Percentiles rank a stretch among this genome's conserved stretches.
These are phyloP conservation scores for Yueomyces sinensis DNA, from an alignment of 805 yeast species.

Conservation along the genomic window DNA sequence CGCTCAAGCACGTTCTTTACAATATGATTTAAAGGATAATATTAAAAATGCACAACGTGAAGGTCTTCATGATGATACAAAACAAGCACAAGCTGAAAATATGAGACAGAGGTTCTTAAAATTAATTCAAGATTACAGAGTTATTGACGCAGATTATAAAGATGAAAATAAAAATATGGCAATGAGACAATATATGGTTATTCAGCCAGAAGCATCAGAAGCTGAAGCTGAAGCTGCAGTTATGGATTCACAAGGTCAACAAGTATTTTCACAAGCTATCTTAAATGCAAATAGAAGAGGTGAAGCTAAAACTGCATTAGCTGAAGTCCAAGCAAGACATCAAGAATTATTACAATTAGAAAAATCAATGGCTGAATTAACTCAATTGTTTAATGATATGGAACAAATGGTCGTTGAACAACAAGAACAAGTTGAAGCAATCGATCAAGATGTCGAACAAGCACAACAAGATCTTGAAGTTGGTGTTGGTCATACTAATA, in stretches of 20 bases:
- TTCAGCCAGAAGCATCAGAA: slow-evolving; percentile 73
- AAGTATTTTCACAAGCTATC: slow-evolving; percentile 88
- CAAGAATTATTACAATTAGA: slow-evolving; percentile 90
- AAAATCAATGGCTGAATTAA: slow-evolving; percentile 88
- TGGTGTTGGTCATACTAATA: slow-evolving; percentile 87
- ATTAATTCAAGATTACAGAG: slow-evolving; percentile 75
- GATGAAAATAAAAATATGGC: slow-evolving; percentile 79
- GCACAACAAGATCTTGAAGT: slow-evolving; percentile 88
- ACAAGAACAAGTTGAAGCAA: slow-evolving; percentile 72
- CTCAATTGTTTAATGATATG: slow-evolving; percentile 91
- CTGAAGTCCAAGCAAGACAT: slow-evolving; percentile 93
- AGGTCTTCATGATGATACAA: slow-evolving; percentile 62
- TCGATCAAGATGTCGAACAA: slow-evolving; percentile 63
- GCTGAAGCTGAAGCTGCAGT: slow-evolving; percentile 77
- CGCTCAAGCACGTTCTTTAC: slow-evolving; percentile 68
- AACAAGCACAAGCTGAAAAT: slow-evolving; percentile 82
- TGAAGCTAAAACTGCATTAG: slow-evolving; percentile 88
- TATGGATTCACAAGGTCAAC: slow-evolving; percentile 74
- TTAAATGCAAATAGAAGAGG: slow-evolving; percentile 80
- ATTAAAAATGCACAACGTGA: slow-evolving; percentile 65
- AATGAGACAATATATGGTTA: slow-evolving; percentile 83
- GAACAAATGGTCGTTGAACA: slow-evolving; percentile 93
- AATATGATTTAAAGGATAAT: slow-evolving; percentile 57
- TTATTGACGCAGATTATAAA: slow-evolving; percentile 75
- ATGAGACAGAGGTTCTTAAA: slow-evolving; percentile 74